Conservation (phyloP, 129 eudicot species). For the Chrysanthemum seticuspe region DNA sequence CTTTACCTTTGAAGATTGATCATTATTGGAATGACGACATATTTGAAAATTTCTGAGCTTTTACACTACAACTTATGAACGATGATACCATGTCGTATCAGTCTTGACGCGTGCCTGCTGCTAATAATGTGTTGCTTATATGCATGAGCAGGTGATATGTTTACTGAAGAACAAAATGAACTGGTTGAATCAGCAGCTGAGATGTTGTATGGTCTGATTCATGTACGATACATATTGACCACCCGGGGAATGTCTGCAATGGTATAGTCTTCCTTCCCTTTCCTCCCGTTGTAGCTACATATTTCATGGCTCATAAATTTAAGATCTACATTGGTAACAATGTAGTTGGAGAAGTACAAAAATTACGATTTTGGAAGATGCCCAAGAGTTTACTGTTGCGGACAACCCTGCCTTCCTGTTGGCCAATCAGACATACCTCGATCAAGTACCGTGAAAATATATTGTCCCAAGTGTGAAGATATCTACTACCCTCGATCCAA, state of each 20-base stretch:
- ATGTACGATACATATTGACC: constrained; percentile 79
- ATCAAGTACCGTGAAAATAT: constrained; percentile 84
- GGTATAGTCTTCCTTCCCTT: constrained; percentile 41
- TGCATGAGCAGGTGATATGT: constrained; percentile 59
- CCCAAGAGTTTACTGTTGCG: constrained; percentile 94
- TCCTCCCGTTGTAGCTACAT: background rate
- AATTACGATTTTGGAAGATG: constrained; percentile 94
- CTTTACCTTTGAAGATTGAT: background rate
- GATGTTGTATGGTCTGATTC: constrained; percentile 89
- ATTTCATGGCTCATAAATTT: background rate
- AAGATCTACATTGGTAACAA: background rate
- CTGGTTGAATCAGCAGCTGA: constrained; percentile 93
- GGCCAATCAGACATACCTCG: constrained; percentile 96
- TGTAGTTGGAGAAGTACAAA: constrained; percentile 90
- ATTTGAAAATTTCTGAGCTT: background rate
- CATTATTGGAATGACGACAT: background rate
- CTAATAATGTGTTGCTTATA: constrained; percentile 13
- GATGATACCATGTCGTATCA: no score
- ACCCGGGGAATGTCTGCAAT: constrained; percentile 87
- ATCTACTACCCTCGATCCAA: constrained; percentile 94
- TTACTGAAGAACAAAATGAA: constrained; percentile 90
- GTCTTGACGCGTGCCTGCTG: background rate
- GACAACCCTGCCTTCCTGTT: constrained; percentile 98
- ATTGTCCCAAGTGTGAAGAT: constrained; percentile 97
- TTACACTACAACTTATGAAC: no score